A percentile compares a stretch with the other conserved stretches of the same genome.
Evolutionary conservation across 75 land plant species (phyloP).

Genomic region (Pseudotsuga menziesii): DNA sequence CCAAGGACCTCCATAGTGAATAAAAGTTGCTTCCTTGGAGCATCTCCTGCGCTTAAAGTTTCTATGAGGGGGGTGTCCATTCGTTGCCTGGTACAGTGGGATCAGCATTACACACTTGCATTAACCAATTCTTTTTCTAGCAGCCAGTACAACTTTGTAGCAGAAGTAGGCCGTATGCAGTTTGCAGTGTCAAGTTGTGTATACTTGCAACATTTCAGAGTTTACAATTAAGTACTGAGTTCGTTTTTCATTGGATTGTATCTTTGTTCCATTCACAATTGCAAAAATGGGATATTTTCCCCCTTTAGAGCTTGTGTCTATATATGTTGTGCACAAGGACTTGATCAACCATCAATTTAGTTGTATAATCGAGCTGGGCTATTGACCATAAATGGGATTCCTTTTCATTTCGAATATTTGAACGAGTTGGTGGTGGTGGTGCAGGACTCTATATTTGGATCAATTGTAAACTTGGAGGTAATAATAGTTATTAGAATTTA

Average conservation of each 20-base stretch:
- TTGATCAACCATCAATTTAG: not conserved
- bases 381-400: not conserved
- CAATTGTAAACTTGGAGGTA: no score
- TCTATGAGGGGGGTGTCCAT: not conserved
- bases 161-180: not conserved
- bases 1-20: not conserved
- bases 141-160: not conserved
- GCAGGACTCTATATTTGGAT: no score
- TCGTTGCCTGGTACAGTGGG: not conserved
- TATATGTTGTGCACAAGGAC: not conserved
- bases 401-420: not conserved
- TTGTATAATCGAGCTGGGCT: not conserved
- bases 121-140: not conserved
- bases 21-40: not conserved
- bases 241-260: not conserved
- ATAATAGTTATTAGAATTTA: no score
- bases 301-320: not conserved
- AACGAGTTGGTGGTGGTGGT: no score
- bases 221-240: not conserved
- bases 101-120: not conserved
- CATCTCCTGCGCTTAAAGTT: not conserved
- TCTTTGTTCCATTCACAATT: not conserved
- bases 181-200: not conserved
- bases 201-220: not conserved
- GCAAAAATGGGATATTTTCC: not conserved